Percentiles rank a stretch among this genome's conserved stretches.
Conservation (phyloP, 2,329 filamentous ascomycete genomes). For the Paradendryphiella salina region DNA sequence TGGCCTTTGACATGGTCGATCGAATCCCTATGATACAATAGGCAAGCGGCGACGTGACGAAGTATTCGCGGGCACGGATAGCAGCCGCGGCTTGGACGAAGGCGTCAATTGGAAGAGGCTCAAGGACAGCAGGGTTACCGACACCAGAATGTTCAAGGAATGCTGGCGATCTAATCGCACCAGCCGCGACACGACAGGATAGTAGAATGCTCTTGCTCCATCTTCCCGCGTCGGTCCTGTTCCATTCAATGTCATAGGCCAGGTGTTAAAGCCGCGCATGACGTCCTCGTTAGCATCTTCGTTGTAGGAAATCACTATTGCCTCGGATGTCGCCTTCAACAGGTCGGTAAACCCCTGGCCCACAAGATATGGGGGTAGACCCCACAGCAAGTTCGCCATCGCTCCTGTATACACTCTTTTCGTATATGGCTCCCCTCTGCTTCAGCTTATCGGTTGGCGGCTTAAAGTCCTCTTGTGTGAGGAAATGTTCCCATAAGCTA, state of each 20-base stretch:
- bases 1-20: no score
- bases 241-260: constrained; percentile 50
- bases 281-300: constrained; percentile 50
- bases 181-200: constrained; percentile 46
- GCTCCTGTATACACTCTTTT: constrained; percentile 26
- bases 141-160: constrained; percentile 46
- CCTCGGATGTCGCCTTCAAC: constrained; percentile 46
- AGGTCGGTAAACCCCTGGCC: constrained; percentile 30
- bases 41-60: constrained; percentile 32
- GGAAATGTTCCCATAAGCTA: constrained; percentile 34
- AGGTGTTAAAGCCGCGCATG: constrained; percentile 52
- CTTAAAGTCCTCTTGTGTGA: constrained; percentile 33
- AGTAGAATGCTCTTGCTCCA: constrained; percentile 55
- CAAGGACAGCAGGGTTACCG: constrained; percentile 39
- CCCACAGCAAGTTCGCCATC: constrained; percentile 34
- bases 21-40: constrained; percentile 19
- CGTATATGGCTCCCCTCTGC: constrained; percentile 31
- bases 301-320: constrained; percentile 46
- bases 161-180: constrained; percentile 40
- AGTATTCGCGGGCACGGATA: constrained; percentile 38
- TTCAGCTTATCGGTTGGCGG: constrained; percentile 21
- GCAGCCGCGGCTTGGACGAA: constrained; percentile 42
- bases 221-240: constrained; percentile 49
- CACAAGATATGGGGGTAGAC: constrained; percentile 33
- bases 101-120: constrained; percentile 41